Evolutionary conservation across 768 basidiomycete genomes (phyloP), one percentile per base, ranked within the genome.

Genomic region (Cystobasidium ongulense): DNA sequence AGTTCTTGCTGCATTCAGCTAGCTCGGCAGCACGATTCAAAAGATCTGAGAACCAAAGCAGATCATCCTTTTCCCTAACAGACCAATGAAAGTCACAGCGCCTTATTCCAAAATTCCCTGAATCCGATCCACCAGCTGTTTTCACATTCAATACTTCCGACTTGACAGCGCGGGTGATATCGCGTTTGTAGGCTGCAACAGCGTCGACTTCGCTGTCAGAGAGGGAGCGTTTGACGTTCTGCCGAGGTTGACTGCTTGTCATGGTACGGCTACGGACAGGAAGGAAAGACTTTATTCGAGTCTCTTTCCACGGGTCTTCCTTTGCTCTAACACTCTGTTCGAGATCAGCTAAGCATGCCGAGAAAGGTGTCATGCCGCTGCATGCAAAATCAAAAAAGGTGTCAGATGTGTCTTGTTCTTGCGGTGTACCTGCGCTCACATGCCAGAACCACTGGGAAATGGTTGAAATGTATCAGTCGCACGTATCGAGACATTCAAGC

Each of bases 21-120:
- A 71, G 33, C 3, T 35, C 36, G 18, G 53, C n/a, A 3, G 68
- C 53, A 4, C 68, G 68, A 52, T 71, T 71, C 52, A 71, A 29
- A 46, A 71, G 68, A 3, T 71, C 68, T 54, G 68, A 71, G 29
- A 71, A 71, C 68, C 68, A 71, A 5, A 71, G 54, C 13, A 71
- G 38, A 18, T 71, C 25, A 21, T 54, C 59, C 68, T 59, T 71
- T 7, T 71, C 68, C 21, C 53, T 10, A 7, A 71, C 68, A 25
- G 68, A 11, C 68, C 68, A 71, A 35, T 71, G 68, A 27, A 71
- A 71, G 68, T 71, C 68, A 35, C 52, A 52, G 8, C 68, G 2
- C 33, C 53, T 10, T 10, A 71, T 36, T 11, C 41, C 33, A 43
- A 54, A 71, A 27, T 3, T 38, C 5, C 68, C 68, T 11, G 68